Percentiles rank a stretch among this genome's conserved stretches.
Conservation (phyloP, 1,284 basidiomycete genomes). For the Peniophora sp. region DNA sequence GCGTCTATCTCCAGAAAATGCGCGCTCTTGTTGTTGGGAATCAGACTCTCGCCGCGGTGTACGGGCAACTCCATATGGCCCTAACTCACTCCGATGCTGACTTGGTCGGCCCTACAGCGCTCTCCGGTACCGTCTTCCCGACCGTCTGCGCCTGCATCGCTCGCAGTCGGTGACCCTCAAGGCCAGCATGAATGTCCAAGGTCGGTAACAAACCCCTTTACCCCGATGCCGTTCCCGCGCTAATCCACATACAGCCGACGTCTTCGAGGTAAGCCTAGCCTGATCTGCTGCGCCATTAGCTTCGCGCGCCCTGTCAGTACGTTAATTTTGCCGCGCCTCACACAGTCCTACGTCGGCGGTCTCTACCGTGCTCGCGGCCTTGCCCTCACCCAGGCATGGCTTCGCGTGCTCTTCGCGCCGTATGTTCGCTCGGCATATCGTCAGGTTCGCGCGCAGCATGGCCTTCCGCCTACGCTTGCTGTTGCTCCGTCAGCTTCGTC, state of each 20-base stretch:
- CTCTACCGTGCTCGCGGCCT: constrained; percentile 63
- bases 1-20: constrained; percentile 47
- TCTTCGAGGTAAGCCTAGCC: constrained; percentile 52
- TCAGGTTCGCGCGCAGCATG: constrained; percentile 54
- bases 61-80: constrained; percentile 14
- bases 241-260: constrained; percentile 43
- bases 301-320: too few relatives aligned
- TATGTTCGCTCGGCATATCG: constrained; percentile 55
- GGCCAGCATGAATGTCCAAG: constrained; percentile 62
- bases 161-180: constrained; percentile 63
- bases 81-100: not conserved
- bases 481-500: too few relatives aligned
- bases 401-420: constrained; percentile 50
- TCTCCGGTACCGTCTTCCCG: constrained; percentile 51
- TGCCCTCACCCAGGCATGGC: constrained; percentile 45
- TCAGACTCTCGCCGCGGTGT: constrained; percentile 63
- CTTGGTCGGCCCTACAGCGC: constrained; percentile 34
- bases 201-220: constrained; percentile 24
- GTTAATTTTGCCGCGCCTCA: too few relatives aligned
- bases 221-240: constrained; percentile 3
- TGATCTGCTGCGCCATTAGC: not conserved
- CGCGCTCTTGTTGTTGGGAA: constrained; percentile 65
- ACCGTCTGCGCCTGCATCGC: constrained; percentile 50
- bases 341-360: constrained; percentile 67
- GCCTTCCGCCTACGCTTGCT: constrained; percentile 27